A percentile compares a stretch with the other conserved stretches of the same genome.
phyloP scores from a whole-genome alignment of 1,284 basidiomycete genomes.

The Apiotrichum gracile region DNA sequence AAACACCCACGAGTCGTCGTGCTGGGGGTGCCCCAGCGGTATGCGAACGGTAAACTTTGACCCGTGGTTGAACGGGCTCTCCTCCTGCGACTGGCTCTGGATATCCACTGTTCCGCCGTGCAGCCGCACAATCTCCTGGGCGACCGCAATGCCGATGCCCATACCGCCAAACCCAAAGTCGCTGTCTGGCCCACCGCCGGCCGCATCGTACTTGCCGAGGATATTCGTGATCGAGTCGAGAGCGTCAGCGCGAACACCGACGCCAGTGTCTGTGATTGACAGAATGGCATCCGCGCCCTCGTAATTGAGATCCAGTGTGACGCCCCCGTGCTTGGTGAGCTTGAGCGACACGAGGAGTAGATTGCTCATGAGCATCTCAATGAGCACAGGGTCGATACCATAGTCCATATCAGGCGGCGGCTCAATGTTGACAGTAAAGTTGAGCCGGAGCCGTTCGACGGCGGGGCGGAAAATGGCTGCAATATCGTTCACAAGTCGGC shows the following conservation, averaged over 20 bases:
- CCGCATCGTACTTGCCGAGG: slow-evolving; percentile 1
- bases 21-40: slow-evolving; percentile 1
- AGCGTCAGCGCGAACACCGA: slow-evolving; percentile 32
- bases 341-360: slow-evolving; percentile 35
- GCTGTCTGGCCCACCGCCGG: slow-evolving; percentile 3
- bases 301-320: slow-evolving; percentile 19
- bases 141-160: slow-evolving; percentile 21
- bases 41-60: slow-evolving; percentile 19
- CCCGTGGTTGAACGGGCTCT: not conserved
- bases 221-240: slow-evolving; percentile 11
- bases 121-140: slow-evolving; percentile 45
- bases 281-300: slow-evolving; percentile 18
- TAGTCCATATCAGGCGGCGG: slow-evolving; percentile 1
- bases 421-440: slow-evolving; percentile 24
- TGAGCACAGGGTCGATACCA: slow-evolving; percentile 34
- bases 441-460: slow-evolving; percentile 22
- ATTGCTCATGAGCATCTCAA: slow-evolving; percentile 42
- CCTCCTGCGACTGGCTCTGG: not conserved
- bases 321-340: slow-evolving; percentile 20
- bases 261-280: slow-evolving; percentile 37
- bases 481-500: slow-evolving; percentile 32
- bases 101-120: slow-evolving; percentile 47
- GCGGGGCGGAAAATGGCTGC: slow-evolving; percentile 35
- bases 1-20: not conserved
- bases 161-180: slow-evolving; percentile 8